Evolutionary conservation across 129 eudicot genomes (phyloP).

Genomic region (Helianthus tuberosus): DNA sequence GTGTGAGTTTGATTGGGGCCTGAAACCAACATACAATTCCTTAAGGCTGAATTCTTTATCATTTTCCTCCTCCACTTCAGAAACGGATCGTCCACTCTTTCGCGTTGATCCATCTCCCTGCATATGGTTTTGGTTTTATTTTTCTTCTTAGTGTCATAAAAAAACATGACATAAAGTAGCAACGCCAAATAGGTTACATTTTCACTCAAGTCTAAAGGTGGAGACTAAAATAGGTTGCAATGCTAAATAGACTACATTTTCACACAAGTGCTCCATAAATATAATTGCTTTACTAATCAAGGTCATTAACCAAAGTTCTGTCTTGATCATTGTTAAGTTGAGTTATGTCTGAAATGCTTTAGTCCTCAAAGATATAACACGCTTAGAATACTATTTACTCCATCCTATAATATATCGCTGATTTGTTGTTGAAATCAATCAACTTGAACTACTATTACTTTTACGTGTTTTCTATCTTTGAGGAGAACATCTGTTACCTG

Average conservation of each 20-base stretch:
- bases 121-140: neutral
- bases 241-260: no score
- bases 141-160: neutral
- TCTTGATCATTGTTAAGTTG: neutral
- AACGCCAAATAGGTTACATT: no score
- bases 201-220: no score
- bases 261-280: no score
- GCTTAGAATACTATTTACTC: neutral
- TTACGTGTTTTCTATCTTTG: neutral
- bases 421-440: neutral
- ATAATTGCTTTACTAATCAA: no score
- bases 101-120: slow-evolving; percentile 1
- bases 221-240: no score
- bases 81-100: slow-evolving; percentile 2
- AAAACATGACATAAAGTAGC: neutral
- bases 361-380: neutral
- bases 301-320: no score
- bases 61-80: neutral
- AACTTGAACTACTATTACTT: neutral
- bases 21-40: no score
- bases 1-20: no score
- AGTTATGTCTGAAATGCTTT: neutral
- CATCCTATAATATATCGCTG: neutral
- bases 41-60: slow-evolving; percentile 6
- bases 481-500: neutral